phyloP scores from a whole-genome alignment of 2,329 filamentous ascomycete species.

The Juglanconis juglandina region DNA sequence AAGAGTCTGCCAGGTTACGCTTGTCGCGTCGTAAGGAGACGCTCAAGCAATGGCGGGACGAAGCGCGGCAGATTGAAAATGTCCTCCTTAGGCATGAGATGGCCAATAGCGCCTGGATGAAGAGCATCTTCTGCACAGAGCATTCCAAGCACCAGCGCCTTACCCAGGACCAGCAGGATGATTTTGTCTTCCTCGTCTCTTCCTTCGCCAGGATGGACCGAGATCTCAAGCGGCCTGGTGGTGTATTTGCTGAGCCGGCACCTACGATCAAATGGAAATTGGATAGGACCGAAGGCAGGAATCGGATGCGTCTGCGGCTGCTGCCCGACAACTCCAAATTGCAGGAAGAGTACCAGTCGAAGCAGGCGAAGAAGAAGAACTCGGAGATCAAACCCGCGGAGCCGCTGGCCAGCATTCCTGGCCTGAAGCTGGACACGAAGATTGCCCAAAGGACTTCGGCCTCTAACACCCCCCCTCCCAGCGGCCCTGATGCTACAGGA shows the following conservation, averaged over 20 bases:
- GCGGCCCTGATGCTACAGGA: slow-evolving; percentile 14
- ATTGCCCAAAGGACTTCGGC: slow-evolving; percentile 22
- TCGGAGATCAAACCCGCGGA: slow-evolving; percentile 21
- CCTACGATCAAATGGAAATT: slow-evolving; percentile 77
- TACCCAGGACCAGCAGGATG: slow-evolving; percentile 91
- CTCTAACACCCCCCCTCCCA: slow-evolving; percentile 4
- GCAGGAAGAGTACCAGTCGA: slow-evolving; percentile 78
- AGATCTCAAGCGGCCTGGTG: slow-evolving; percentile 74
- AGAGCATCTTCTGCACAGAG: slow-evolving; percentile 91
- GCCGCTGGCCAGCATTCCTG: slow-evolving; percentile 17
- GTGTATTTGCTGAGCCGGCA: slow-evolving; percentile 65
- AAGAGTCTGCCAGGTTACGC: slow-evolving; percentile 69
- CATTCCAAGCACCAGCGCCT: slow-evolving; percentile 86
- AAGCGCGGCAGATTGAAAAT: slow-evolving; percentile 66
- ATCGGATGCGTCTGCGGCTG: slow-evolving; percentile 87
- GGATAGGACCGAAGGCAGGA: slow-evolving; percentile 91
- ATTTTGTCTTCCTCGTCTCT: slow-evolving; percentile 71
- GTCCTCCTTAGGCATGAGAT: slow-evolving; percentile 78
- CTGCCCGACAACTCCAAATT: slow-evolving; percentile 70
- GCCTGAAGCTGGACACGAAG: slow-evolving; percentile 24
- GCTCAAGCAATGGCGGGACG: slow-evolving; percentile 73
- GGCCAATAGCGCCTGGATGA: slow-evolving; percentile 86
- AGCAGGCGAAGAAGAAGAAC: slow-evolving; percentile 39
- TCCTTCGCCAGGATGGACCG: slow-evolving; percentile 76
- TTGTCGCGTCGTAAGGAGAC: slow-evolving; percentile 76